These are phyloP conservation scores for Sporothrix schenckii DNA, from an alignment of 2,329 filamentous ascomycete genomes.

Conservation along the genomic window DNA sequence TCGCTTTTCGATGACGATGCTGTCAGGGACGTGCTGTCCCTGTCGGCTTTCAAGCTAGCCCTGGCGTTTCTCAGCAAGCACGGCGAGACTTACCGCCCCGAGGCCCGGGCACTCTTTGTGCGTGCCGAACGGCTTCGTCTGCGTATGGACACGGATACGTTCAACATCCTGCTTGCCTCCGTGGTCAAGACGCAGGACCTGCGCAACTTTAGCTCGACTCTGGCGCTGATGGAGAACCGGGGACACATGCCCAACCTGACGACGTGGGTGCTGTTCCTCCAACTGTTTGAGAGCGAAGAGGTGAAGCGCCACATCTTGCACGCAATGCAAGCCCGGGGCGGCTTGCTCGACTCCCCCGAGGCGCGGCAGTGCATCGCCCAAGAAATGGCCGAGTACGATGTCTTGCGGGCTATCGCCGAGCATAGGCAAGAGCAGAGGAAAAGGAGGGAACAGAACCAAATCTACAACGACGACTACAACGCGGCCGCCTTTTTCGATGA, in stretches of 20 bases:
- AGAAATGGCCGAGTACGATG: conserved; percentile 51
- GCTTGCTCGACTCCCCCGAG: conserved; percentile 47
- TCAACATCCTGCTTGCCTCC: conserved; percentile 53
- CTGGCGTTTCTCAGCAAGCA: conserved; percentile 47
- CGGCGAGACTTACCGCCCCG: conserved; percentile 39
- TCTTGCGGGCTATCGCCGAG: conserved; percentile 44
- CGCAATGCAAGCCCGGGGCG: conserved; percentile 50
- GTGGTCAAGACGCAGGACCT: conserved; percentile 48
- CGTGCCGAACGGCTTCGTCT: conserved; percentile 46
- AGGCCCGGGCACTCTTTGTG: conserved; percentile 44
- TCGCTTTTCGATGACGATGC: conserved; percentile 46
- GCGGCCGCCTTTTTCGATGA: conserved; percentile 39
- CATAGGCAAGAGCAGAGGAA: background rate
- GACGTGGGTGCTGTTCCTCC: conserved; percentile 55
- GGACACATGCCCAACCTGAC: conserved; percentile 48
- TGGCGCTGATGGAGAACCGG: conserved; percentile 48
- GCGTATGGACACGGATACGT: conserved; percentile 52
- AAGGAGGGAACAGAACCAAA: background rate
- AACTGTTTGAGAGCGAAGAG: conserved; percentile 63
- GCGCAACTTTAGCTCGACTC: conserved; percentile 47
- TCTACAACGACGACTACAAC: conserved; percentile 37
- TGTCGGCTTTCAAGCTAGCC: conserved; percentile 49
- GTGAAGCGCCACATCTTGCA: conserved; percentile 52
- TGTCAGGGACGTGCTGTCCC: conserved; percentile 45
- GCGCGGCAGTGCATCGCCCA: conserved; percentile 47